Evolutionary conservation across 352 stramenopile species (phyloP).

Genomic region (Globisporangium barbulae): DNA sequence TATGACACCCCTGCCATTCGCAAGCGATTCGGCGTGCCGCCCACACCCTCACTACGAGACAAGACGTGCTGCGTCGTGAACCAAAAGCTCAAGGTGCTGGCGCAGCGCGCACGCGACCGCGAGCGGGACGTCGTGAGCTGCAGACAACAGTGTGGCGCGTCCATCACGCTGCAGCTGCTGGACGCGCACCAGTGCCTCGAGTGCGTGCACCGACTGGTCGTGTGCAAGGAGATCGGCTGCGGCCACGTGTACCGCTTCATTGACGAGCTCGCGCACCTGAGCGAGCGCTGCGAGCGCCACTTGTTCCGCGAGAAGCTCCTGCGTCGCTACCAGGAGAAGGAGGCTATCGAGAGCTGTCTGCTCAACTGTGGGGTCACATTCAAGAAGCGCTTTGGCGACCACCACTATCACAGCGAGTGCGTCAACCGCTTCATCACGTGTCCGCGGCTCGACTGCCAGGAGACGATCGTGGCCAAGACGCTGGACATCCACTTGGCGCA

Average conservation of each 20-base stretch:
- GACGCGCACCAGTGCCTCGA: conserved; percentile 48
- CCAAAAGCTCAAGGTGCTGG: conserved; percentile 60
- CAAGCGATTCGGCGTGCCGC: conserved; percentile 45
- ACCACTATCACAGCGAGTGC: conserved; percentile 47
- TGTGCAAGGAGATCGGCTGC: conserved; percentile 50
- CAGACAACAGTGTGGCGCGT: conserved; percentile 38
- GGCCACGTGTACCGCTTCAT: conserved; percentile 30
- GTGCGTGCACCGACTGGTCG: conserved; percentile 49
- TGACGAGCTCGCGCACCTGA: conserved; percentile 30
- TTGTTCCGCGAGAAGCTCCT: conserved; percentile 41
- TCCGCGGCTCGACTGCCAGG: conserved; percentile 40
- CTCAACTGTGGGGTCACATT: conserved; percentile 36
- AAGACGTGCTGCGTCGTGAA: conserved; percentile 68
- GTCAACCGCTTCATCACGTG: conserved; percentile 42
- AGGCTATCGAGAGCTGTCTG: conserved; percentile 38
- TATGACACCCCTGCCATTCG: conserved; percentile 47
- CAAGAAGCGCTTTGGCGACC: conserved; percentile 29
- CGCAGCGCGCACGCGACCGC: conserved; percentile 48
- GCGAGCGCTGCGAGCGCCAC: conserved; percentile 34
- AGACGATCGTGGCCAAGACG: conserved; percentile 47
- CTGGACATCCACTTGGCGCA: conserved; percentile 30
- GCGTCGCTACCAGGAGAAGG: conserved; percentile 29
- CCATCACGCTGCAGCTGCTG: conserved; percentile 32
- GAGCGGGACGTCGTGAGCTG: conserved; percentile 37
- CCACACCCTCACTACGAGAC: conserved; percentile 60